A percentile compares a stretch with the other conserved stretches of the same genome.
Evolutionary conservation across 2,329 filamentous ascomycete genomes (phyloP).

Genomic region (Hortaea werneckii): DNA sequence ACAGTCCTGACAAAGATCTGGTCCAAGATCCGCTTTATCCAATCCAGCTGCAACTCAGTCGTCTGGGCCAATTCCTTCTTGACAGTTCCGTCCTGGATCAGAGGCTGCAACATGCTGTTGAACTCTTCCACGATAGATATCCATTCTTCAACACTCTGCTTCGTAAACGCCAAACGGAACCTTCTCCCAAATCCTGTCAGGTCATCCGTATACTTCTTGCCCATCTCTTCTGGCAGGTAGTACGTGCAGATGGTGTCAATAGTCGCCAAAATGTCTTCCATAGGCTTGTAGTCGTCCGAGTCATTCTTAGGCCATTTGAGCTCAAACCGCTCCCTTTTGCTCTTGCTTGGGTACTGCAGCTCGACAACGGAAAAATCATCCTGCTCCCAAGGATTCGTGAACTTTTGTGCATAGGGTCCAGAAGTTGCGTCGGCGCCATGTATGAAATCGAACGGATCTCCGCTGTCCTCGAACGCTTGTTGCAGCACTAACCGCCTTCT

Average conservation of each 20-base stretch:
- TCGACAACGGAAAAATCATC: conserved; percentile 36
- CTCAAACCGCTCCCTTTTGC: conserved; percentile 46
- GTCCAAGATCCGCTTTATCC: conserved; percentile 50
- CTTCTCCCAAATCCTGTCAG: conserved; percentile 65
- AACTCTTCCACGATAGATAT: conserved; percentile 63
- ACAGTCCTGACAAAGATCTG: conserved; percentile 89
- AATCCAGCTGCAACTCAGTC: conserved; percentile 68
- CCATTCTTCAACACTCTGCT: conserved; percentile 57
- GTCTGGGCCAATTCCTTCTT: conserved; percentile 59
- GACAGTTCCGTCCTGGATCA: conserved; percentile 62
- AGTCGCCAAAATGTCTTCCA: conserved; percentile 51
- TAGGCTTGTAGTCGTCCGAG: conserved; percentile 53
- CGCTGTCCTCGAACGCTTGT: conserved; percentile 15
- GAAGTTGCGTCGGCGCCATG: conserved; percentile 34
- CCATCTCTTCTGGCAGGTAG: conserved; percentile 65
- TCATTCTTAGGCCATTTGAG: conserved; percentile 64
- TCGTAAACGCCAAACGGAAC: conserved; percentile 62
- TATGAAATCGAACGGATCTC: conserved; percentile 25
- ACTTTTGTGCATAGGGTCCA: conserved; percentile 34
- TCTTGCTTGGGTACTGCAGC: conserved; percentile 73
- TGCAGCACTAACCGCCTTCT: conserved; percentile 12
- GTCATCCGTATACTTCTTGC: conserved; percentile 58
- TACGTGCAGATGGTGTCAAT: conserved; percentile 54
- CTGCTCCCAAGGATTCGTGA: conserved; percentile 36
- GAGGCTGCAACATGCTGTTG: conserved; percentile 57